Base-by-base conservation (phyloP, 345 rosid species). In the Garcia nutans region DNA sequence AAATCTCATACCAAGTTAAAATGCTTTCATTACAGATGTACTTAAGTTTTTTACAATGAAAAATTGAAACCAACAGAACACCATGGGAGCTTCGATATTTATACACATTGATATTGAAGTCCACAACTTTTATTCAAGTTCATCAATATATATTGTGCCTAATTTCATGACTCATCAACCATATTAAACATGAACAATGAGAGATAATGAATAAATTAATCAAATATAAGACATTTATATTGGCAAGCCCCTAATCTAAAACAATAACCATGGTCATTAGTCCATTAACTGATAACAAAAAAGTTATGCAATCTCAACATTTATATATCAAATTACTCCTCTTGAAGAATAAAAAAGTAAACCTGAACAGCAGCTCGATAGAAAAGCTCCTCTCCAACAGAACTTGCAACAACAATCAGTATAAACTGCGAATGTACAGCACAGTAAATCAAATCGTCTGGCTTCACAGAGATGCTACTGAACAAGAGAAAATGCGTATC, bases 351-450 rank as follows among this genome's bases (percentile, higher is more conserved):
- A 52, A 62, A 37, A 56, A 47, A 72, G 73, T 70, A 75, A 11
- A 90, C 99, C 99, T 96, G 99, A 65, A 96, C 90, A 57, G 99
- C 98, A 68, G 91, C 97, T 41, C 99, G 88, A 85, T 96, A 96
- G 84, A 96, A 96, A 78, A 96, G 98, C 88, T 96, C 99, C 87
- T 96, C 99, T 68, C 99, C 99, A 26, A 96, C 88, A 1, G 99
- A 93, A 82, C 99, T 96, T 16, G 99, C 99, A 56, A 89, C 82
- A 0, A 96, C 93, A 71, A 96, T 84, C 68, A 96, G 81, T 65
- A 93, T 82, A 81, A 96, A 93, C 98, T 95, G 89, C 80, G 41
- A 76, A 78, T 56, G 59, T 56, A 12, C 63, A 17, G 33, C 26
- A 52, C 44, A 19, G 65, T 23, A 37, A 79, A 77, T 41, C 72